phyloP scores from a whole-genome alignment of 179 eudicot genomes.

The Silene coronaria region DNA sequence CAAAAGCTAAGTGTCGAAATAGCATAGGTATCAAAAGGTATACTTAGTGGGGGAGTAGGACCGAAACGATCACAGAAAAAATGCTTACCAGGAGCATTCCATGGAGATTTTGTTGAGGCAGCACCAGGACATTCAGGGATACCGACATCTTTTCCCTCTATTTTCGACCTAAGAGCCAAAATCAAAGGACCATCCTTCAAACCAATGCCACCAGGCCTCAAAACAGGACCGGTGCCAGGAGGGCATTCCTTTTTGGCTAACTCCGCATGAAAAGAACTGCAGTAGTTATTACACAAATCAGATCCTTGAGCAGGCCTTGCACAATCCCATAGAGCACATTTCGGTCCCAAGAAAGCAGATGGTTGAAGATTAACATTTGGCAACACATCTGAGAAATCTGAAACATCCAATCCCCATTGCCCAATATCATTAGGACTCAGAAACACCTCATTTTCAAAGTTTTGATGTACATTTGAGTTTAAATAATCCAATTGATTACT shows the following conservation, averaged over 20 bases:
- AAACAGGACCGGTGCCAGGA: constrained; percentile 69
- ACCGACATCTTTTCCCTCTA: constrained; percentile 80
- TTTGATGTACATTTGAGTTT: constrained; percentile 39
- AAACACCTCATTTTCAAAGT: constrained; percentile 40
- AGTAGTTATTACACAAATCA: constrained; percentile 59
- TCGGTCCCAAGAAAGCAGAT: constrained; percentile 82
- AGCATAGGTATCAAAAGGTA: not conserved
- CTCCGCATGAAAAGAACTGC: constrained; percentile 62
- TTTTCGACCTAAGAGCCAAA: constrained; percentile 68
- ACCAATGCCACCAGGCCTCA: constrained; percentile 89
- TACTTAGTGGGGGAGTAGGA: not conserved
- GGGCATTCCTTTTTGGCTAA: constrained; percentile 77
- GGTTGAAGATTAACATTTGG: constrained; percentile 64
- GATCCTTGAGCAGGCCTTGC: constrained; percentile 68
- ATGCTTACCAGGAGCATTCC: constrained; percentile 91
- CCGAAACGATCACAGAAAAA: not conserved
- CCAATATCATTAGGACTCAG: constrained; percentile 38
- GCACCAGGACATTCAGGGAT: constrained; percentile 97
- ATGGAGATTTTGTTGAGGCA: constrained; percentile 85
- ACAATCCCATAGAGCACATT: constrained; percentile 98
- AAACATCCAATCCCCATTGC: constrained; percentile 43
- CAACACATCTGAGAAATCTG: constrained; percentile 43
- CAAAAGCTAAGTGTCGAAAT: too few relatives aligned
- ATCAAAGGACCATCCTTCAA: constrained; percentile 74
- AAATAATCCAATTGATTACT: constrained; percentile 46